phyloP scores from a whole-genome alignment of 148 eudicot genomes.

The Rhododendron molle region DNA sequence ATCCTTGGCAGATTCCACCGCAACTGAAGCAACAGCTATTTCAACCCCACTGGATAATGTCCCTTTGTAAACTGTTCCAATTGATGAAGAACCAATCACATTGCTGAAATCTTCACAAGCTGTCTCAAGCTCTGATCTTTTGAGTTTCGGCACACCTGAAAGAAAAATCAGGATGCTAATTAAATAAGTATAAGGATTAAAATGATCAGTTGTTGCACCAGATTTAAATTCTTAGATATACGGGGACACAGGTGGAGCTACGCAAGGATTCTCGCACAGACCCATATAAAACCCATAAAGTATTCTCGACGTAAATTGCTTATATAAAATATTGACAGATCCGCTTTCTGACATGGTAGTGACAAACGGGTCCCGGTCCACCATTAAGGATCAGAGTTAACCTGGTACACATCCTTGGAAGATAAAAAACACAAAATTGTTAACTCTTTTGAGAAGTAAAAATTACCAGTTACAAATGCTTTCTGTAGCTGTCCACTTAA shows the following conservation, averaged over 20 bases:
- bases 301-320: background rate
- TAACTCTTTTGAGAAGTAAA: background rate
- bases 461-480: slow-evolving; percentile 74
- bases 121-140: slow-evolving; percentile 64
- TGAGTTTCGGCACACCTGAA: slow-evolving; percentile 80
- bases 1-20: slow-evolving; percentile 41
- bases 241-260: background rate
- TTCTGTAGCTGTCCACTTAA: slow-evolving; percentile 86
- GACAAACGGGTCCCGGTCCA: background rate
- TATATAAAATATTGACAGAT: background rate
- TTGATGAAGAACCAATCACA: slow-evolving; percentile 57
- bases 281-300: background rate
- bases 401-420: background rate
- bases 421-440: background rate
- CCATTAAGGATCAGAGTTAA: background rate
- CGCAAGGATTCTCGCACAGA: background rate
- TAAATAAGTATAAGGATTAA: too few relatives aligned
- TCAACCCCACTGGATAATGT: slow-evolving; percentile 84
- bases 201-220: background rate
- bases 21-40: slow-evolving; percentile 74
- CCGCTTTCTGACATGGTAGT: background rate
- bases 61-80: slow-evolving; percentile 77
- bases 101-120: slow-evolving; percentile 96
- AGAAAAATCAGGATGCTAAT: slow-evolving; percentile 36
- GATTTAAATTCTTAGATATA: background rate